These are phyloP conservation scores for Lactifluus piperatus DNA, from an alignment of 768 basidiomycete species.

Conservation along the genomic window DNA sequence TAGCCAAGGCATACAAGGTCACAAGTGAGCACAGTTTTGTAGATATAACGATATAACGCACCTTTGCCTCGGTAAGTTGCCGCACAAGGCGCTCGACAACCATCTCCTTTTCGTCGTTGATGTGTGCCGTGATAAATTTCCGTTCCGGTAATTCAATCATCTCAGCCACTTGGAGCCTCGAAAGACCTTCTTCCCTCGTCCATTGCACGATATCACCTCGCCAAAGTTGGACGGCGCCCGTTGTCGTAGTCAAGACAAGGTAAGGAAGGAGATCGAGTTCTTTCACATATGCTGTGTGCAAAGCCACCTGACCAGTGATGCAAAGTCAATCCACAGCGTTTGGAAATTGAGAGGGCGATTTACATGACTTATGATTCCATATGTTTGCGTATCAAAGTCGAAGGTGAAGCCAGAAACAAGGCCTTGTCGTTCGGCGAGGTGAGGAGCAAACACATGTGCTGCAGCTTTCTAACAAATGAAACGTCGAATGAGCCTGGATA, in stretches of 20 bases:
- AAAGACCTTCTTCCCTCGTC: slow-evolving; percentile 75
- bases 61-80: slow-evolving; percentile 54
- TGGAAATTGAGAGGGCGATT: slow-evolving; percentile 16
- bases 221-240: slow-evolving; percentile 74
- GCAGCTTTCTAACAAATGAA: slow-evolving; percentile 38
- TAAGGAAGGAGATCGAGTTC: slow-evolving; percentile 32
- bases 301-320: slow-evolving; percentile 34
- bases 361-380: slow-evolving; percentile 68
- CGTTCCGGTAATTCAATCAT: slow-evolving; percentile 74
- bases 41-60: slow-evolving; percentile 28
- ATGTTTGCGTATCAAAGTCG: slow-evolving; percentile 51
- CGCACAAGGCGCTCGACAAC: slow-evolving; percentile 44
- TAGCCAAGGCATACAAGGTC: slow-evolving; percentile 23
- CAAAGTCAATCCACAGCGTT: neutral
- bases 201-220: slow-evolving; percentile 50
- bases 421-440: slow-evolving; percentile 39
- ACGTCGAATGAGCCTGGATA: neutral
- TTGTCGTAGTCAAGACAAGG: slow-evolving; percentile 56
- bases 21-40: neutral
- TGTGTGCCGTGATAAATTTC: slow-evolving; percentile 29
- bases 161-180: slow-evolving; percentile 51
- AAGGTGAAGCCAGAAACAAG: slow-evolving; percentile 46
- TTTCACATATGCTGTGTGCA: slow-evolving; percentile 40
- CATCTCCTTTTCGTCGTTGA: slow-evolving; percentile 34
- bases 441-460: slow-evolving; percentile 44